Evolutionary conservation across 2,329 filamentous ascomycete species (phyloP).

Genomic region (Cercospora sp.): DNA sequence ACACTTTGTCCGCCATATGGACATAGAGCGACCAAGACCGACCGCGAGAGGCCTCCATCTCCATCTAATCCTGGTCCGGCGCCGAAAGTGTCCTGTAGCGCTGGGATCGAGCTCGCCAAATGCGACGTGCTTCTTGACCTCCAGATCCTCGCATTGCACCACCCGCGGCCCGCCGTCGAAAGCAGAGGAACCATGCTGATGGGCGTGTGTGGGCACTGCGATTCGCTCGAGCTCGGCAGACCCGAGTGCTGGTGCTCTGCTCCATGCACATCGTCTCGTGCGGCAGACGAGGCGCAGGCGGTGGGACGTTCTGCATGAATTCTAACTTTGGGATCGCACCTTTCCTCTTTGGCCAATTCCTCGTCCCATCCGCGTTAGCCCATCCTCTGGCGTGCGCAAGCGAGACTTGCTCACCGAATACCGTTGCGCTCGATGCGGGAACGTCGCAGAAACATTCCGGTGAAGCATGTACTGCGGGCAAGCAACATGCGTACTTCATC

Average conservation of each 20-base stretch:
- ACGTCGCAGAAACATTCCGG: neutral
- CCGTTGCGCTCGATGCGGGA: neutral
- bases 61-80: slow-evolving; percentile 5
- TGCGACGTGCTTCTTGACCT: neutral
- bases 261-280: slow-evolving; percentile 21
- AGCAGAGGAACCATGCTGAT: slow-evolving; percentile 15
- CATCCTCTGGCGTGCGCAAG: neutral
- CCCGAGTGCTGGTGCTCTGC: slow-evolving; percentile 17
- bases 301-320: slow-evolving; percentile 13
- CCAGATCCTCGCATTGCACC: slow-evolving; percentile 9
- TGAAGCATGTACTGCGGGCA: neutral
- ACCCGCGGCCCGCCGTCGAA: slow-evolving; percentile 10
- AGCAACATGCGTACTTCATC: neutral
- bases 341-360: slow-evolving; percentile 3
- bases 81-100: slow-evolving; percentile 17
- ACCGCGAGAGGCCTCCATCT: slow-evolving; percentile 4
- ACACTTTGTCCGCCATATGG: too few species aligned
- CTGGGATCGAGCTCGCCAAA: slow-evolving; percentile 12
- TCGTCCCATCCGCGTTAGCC: neutral
- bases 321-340: slow-evolving; percentile 16
- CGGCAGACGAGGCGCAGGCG: slow-evolving; percentile 22
- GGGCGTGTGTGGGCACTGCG: slow-evolving; percentile 2
- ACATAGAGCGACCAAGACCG: neutral
- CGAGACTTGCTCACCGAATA: slow-evolving; percentile 12
- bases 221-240: slow-evolving; percentile 23